A percentile compares a stretch with the other conserved stretches of the same genome.
Evolutionary conservation across 2,329 filamentous ascomycete genomes (phyloP).

Genomic region (Leptoxyphium fumago): DNA sequence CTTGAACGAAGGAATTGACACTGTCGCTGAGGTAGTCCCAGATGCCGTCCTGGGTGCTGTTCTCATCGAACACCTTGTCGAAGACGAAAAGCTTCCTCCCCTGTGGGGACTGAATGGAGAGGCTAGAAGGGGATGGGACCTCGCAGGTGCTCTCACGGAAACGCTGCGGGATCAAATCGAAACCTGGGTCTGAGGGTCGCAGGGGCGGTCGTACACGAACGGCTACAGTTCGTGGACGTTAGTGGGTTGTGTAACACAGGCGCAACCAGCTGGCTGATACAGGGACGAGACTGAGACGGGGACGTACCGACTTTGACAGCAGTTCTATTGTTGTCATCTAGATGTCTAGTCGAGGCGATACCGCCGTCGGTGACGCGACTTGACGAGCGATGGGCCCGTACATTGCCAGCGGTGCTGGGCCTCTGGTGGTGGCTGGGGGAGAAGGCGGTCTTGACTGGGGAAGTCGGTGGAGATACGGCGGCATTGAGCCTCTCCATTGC

Average conservation of each 20-base stretch:
- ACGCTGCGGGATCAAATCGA: slow-evolving; percentile 84
- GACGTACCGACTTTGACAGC: slow-evolving; percentile 91
- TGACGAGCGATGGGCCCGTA: slow-evolving; percentile 37
- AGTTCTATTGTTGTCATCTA: slow-evolving; percentile 79
- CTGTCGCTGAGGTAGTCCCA: slow-evolving; percentile 93
- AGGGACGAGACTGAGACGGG: slow-evolving; percentile 7
- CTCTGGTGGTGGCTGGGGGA: slow-evolving; percentile 1
- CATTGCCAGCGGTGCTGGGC: slow-evolving; percentile 2
- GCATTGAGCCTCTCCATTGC: not conserved
- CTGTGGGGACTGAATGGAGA: slow-evolving; percentile 80
- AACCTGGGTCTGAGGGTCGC: slow-evolving; percentile 72
- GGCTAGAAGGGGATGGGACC: slow-evolving; percentile 67
- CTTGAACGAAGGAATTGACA: slow-evolving; percentile 77
- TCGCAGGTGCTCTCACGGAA: slow-evolving; percentile 91
- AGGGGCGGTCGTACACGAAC: slow-evolving; percentile 86
- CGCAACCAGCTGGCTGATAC: too few species aligned
- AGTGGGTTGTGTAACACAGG: too few species aligned
- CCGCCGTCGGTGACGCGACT: slow-evolving; percentile 69
- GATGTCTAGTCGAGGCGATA: slow-evolving; percentile 55
- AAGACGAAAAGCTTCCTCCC: slow-evolving; percentile 94
- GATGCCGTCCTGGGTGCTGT: slow-evolving; percentile 71
- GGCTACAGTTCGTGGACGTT: slow-evolving; percentile 36
- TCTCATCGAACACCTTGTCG: slow-evolving; percentile 79
- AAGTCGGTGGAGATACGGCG: not conserved
- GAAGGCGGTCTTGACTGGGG: not conserved